A percentile compares a stretch with the other conserved stretches of the same genome.
These are phyloP conservation scores for Boletus speciosus DNA, from an alignment of 768 basidiomycete species.

Conservation along the genomic window DNA sequence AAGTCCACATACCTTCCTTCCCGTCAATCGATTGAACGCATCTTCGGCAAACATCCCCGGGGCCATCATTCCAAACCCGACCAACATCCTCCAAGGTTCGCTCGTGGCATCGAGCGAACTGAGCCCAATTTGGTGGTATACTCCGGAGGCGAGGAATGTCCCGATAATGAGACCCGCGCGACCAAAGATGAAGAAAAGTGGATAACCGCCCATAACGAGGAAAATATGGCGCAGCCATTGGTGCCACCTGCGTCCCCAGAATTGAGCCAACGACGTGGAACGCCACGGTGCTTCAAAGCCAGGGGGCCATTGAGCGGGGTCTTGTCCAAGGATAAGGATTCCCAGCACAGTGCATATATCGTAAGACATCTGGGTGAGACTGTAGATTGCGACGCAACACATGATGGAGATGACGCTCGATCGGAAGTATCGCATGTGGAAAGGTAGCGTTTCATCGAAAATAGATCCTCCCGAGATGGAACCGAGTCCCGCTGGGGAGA, in stretches of 20 bases:
- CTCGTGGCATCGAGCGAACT: constrained; percentile 50
- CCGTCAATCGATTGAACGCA: constrained; percentile 19
- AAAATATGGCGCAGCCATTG: constrained; percentile 33
- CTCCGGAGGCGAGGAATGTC: constrained; percentile 51
- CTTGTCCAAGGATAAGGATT: constrained; percentile 21
- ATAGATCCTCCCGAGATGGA: neutral
- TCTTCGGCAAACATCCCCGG: constrained; percentile 46
- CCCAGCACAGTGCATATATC: constrained; percentile 18
- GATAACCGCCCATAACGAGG: constrained; percentile 27
- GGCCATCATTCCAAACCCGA: constrained; percentile 55
- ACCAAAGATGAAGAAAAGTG: constrained; percentile 40
- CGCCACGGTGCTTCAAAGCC: constrained; percentile 31
- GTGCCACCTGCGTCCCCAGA: constrained; percentile 40
- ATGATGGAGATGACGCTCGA: neutral
- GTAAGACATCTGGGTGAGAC: constrained; percentile 34
- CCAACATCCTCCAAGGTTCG: constrained; percentile 39
- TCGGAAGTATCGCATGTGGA: neutral
- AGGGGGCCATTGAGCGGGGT: constrained; percentile 32
- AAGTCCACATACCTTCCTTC: constrained; percentile 27
- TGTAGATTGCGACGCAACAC: neutral
- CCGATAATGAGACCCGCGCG: constrained; percentile 48
- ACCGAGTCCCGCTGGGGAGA: neutral
- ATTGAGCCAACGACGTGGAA: constrained; percentile 32
- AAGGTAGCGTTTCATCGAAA: neutral
- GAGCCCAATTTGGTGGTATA: constrained; percentile 46